These are phyloP conservation scores for Hirschfeldia incana DNA, from an alignment of 345 rosid genomes.

Conservation along the genomic window DNA sequence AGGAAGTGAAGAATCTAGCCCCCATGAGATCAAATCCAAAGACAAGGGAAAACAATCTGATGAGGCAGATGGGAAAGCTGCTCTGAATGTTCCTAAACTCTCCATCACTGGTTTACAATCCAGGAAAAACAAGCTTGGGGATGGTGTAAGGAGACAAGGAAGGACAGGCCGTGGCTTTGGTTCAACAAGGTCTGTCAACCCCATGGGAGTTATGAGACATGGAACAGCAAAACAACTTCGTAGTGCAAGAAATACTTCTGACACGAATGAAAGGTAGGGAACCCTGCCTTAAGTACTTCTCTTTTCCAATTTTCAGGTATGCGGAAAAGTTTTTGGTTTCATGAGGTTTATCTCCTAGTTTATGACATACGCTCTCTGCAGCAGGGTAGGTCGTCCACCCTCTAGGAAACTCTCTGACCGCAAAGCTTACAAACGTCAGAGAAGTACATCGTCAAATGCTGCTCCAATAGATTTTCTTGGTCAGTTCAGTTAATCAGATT, in stretches of 20 bases:
- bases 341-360: slow-evolving; percentile 22
- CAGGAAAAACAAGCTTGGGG: slow-evolving; percentile 78
- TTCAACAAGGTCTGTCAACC: slow-evolving; percentile 66
- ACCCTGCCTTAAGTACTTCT: slow-evolving; percentile 28
- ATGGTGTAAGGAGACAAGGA: slow-evolving; percentile 85
- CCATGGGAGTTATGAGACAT: slow-evolving; percentile 61
- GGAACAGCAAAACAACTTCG: slow-evolving; percentile 89
- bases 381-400: slow-evolving; percentile 87
- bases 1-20: slow-evolving; percentile 89
- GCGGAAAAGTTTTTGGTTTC: slow-evolving; percentile 12
- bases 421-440: slow-evolving; percentile 80
- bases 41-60: slow-evolving; percentile 77
- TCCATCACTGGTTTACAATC: slow-evolving; percentile 58
- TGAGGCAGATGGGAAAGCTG: slow-evolving; percentile 67
- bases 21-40: slow-evolving; percentile 72
- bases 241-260: slow-evolving; percentile 73
- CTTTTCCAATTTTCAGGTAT: slow-evolving; percentile 7
- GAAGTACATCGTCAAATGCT: slow-evolving; percentile 53
- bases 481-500: slow-evolving; percentile 36
- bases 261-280: slow-evolving; percentile 77
- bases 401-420: slow-evolving; percentile 96
- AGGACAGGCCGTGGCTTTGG: slow-evolving; percentile 72
- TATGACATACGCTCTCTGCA: slow-evolving; percentile 46
- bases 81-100: slow-evolving; percentile 65
- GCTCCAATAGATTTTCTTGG: slow-evolving; percentile 83